These are phyloP conservation scores for Termitomyces bulborhizus DNA, from an alignment of 768 basidiomycete genomes.

Conservation along the genomic window DNA sequence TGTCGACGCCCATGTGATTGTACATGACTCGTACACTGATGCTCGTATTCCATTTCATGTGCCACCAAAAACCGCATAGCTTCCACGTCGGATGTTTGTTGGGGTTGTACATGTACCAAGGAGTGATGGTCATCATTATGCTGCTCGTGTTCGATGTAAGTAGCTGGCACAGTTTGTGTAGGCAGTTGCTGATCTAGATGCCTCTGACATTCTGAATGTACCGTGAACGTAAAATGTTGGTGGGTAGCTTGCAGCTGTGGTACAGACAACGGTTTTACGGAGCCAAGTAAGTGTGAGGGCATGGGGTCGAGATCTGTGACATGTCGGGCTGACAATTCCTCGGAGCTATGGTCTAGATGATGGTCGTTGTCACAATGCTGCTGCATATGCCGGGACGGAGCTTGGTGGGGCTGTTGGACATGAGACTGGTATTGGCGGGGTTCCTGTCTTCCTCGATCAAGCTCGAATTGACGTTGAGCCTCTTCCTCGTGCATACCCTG, in stretches of 20 bases:
- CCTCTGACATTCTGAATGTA: constrained; percentile 18
- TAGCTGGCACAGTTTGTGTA: background rate
- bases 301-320: background rate
- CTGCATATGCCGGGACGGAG: constrained; percentile 3
- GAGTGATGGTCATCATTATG: background rate
- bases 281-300: background rate
- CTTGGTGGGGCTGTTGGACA: constrained; percentile 6
- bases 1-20: background rate
- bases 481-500: constrained; percentile 5
- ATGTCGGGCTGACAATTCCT: background rate
- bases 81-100: background rate
- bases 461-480: constrained; percentile 13
- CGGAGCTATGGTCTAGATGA: background rate
- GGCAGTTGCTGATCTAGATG: background rate
- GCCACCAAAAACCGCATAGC: background rate
- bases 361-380: background rate
- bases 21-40: background rate
- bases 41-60: background rate
- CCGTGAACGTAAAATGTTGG: constrained; percentile 27
- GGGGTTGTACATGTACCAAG: background rate
- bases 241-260: constrained; percentile 3
- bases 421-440: constrained; percentile 8
- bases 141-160: background rate
- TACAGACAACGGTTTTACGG: constrained; percentile 1
- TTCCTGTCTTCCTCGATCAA: constrained; percentile 17